These are phyloP conservation scores for Talaromyces stipitatus DNA, from an alignment of 495 filamentous ascomycete species.

Conservation along the genomic window DNA sequence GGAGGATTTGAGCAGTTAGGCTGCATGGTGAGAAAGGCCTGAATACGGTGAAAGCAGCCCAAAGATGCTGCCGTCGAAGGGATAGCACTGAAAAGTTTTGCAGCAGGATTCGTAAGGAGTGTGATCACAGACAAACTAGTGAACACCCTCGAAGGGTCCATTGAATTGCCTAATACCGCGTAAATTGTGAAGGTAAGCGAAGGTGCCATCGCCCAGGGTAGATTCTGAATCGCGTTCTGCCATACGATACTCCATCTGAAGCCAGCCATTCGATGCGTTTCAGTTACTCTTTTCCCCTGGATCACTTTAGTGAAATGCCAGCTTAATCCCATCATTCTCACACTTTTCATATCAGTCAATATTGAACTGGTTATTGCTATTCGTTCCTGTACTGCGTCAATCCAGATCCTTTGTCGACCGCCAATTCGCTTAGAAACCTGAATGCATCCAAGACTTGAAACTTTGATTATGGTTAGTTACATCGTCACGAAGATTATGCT, in stretches of 20 bases:
- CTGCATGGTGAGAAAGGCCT: constrained; percentile 45
- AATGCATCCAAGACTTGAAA: constrained; percentile 10
- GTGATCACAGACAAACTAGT: constrained; percentile 54
- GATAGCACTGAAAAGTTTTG: constrained; percentile 45
- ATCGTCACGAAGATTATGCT: not conserved
- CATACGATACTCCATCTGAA: constrained; percentile 47
- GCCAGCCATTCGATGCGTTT: constrained; percentile 45
- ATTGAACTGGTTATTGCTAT: constrained; percentile 43
- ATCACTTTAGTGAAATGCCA: constrained; percentile 26
- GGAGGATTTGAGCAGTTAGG: not conserved
- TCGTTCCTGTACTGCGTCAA: constrained; percentile 48
- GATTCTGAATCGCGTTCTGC: constrained; percentile 20
- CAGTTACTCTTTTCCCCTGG: constrained; percentile 43
- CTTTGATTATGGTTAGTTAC: not conserved
- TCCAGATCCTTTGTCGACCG: constrained; percentile 42
- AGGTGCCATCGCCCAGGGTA: constrained; percentile 36
- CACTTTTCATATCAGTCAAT: constrained; percentile 48
- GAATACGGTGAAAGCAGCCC: constrained; percentile 52
- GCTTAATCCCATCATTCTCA: constrained; percentile 47
- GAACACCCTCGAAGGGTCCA: constrained; percentile 43
- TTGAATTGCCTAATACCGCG: constrained; percentile 32
- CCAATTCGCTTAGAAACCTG: constrained; percentile 37
- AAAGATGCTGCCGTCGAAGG: constrained; percentile 43
- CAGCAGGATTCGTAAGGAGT: constrained; percentile 47
- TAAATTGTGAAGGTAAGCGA: constrained; percentile 44